phyloP scores from a whole-genome alignment of 2,329 filamentous ascomycete species.

The Malbranchea cinnamomea region DNA sequence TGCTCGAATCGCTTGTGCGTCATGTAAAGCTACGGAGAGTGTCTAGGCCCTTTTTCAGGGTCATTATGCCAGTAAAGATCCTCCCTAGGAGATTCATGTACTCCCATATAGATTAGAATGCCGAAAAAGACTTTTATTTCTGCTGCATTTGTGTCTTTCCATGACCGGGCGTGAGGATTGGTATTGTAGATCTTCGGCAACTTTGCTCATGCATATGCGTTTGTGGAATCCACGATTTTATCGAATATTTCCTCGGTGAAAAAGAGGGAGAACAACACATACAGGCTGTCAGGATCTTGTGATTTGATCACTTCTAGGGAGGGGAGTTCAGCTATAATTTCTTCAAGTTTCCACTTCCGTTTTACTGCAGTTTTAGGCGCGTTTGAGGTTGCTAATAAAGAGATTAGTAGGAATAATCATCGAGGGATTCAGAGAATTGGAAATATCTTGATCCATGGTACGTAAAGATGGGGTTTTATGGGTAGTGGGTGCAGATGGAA shows the following conservation, averaged over 20 bases:
- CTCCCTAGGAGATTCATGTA: not conserved
- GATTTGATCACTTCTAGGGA: no score
- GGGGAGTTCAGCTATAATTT: no score
- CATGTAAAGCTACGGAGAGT: not conserved
- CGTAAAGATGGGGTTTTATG: no score
- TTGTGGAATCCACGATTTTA: no score
- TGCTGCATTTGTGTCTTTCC: not conserved
- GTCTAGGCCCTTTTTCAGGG: not conserved
- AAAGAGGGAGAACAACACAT: not conserved
- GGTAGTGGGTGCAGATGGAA: no score
- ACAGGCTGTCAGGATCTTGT: not conserved
- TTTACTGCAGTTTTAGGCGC: no score
- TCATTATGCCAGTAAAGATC: slow-evolving; percentile 1
- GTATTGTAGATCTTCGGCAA: not conserved
- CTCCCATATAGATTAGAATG: slow-evolving; percentile 1
- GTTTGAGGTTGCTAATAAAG: no score
- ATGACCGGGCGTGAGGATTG: not conserved
- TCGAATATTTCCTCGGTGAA: slow-evolving; percentile 1
- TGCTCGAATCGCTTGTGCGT: not conserved
- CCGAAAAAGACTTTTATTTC: slow-evolving; percentile 2
- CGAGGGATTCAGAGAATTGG: no score
- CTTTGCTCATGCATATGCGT: no score
- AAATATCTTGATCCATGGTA: no score
- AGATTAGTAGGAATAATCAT: no score
- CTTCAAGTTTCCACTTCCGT: no score